phyloP scores from a whole-genome alignment of 1,284 basidiomycete genomes.

The Irpex sp. region DNA sequence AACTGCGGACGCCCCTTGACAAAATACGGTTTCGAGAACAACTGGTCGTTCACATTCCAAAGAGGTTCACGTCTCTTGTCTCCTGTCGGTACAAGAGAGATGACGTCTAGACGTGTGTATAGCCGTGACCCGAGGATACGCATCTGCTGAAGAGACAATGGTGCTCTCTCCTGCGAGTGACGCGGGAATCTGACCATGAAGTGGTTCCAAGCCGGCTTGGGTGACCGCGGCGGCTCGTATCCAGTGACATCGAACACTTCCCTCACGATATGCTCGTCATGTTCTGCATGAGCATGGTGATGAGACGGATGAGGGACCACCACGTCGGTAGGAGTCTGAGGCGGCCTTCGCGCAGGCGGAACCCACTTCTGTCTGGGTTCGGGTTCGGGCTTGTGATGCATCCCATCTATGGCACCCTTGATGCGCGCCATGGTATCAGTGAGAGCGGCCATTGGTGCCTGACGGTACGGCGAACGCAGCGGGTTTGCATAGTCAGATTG shows the following conservation, averaged over 20 bases:
- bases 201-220: slow-evolving; percentile 50
- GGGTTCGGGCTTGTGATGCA: slow-evolving; percentile 42
- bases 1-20: slow-evolving; percentile 46
- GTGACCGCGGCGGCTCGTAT: slow-evolving; percentile 49
- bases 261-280: slow-evolving; percentile 27
- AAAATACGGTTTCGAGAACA: slow-evolving; percentile 51
- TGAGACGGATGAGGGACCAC: neutral
- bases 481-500: slow-evolving; percentile 20
- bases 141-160: slow-evolving; percentile 44
- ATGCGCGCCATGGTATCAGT: slow-evolving; percentile 88
- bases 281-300: slow-evolving; percentile 1
- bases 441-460: slow-evolving; percentile 70
- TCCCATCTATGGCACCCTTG: slow-evolving; percentile 77
- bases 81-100: slow-evolving; percentile 76
- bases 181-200: slow-evolving; percentile 59
- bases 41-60: slow-evolving; percentile 56
- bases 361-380: slow-evolving; percentile 40
- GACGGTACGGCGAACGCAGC: slow-evolving; percentile 43
- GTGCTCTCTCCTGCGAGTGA: slow-evolving; percentile 36
- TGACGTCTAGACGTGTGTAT: slow-evolving; percentile 59
- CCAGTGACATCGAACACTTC: slow-evolving; percentile 50
- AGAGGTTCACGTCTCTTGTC: slow-evolving; percentile 58
- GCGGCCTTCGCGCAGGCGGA: slow-evolving; percentile 50
- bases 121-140: slow-evolving; percentile 35
- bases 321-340: slow-evolving; percentile 9